phyloP scores from a whole-genome alignment of 2,329 filamentous ascomycete genomes.

The Neonectria coccinea region DNA sequence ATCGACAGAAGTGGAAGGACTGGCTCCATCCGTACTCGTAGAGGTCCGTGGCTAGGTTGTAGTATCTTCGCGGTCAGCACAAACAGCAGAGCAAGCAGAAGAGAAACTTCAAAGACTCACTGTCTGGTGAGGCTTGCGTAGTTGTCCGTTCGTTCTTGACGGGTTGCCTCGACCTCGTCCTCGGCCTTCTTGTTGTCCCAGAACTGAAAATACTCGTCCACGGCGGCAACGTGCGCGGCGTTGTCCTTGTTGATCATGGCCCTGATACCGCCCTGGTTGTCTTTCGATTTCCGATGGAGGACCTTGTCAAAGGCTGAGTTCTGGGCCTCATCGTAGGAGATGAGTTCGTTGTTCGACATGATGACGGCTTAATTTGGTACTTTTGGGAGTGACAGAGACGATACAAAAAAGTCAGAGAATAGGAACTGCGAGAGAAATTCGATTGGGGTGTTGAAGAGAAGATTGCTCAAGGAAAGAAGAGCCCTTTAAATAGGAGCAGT shows the following conservation, averaged over 20 bases:
- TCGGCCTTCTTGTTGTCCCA: constrained; percentile 83
- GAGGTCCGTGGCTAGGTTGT: constrained; percentile 90
- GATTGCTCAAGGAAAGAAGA: neutral
- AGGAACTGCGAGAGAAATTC: neutral
- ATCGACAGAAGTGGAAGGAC: constrained; percentile 96
- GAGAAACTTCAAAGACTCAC: constrained; percentile 60
- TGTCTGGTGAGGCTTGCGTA: constrained; percentile 91
- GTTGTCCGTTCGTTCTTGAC: constrained; percentile 78
- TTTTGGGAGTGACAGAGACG: neutral
- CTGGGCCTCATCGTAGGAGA: constrained; percentile 80
- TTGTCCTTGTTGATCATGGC: constrained; percentile 85
- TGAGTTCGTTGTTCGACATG: constrained; percentile 62
- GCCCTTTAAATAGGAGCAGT: constrained; percentile 16
- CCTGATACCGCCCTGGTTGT: constrained; percentile 75
- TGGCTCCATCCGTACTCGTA: constrained; percentile 96
- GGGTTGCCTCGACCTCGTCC: constrained; percentile 78
- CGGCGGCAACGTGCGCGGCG: constrained; percentile 77
- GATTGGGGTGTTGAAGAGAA: neutral
- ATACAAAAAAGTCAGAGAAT: neutral
- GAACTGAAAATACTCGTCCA: constrained; percentile 91
- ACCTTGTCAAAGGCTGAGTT: constrained; percentile 89
- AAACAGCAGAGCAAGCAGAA: constrained; percentile 2
- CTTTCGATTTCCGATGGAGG: constrained; percentile 76
- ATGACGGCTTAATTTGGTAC: constrained; percentile 8
- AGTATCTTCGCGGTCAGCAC: constrained; percentile 70